phyloP scores from a whole-genome alignment of 31 red algal species.

The Odonthalia washingtoniensis region DNA sequence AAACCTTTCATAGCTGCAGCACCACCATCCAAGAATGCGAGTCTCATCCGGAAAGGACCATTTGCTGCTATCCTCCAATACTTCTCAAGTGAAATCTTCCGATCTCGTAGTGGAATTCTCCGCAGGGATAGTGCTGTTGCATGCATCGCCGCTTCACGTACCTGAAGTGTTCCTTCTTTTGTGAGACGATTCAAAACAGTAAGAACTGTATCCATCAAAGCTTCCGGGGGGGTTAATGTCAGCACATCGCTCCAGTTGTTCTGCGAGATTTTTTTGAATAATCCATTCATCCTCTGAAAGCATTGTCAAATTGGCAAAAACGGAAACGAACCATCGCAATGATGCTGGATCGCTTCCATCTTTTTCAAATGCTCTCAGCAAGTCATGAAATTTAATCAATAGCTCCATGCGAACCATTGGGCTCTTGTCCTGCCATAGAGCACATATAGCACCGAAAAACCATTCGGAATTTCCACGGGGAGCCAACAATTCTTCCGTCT shows the following conservation, averaged over 20 bases:
- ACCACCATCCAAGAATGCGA: conserved; percentile 78
- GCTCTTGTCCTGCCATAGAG: conserved; percentile 73
- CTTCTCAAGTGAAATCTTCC: conserved; percentile 59
- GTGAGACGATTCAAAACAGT: conserved; percentile 77
- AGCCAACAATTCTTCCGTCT: conserved; percentile 63
- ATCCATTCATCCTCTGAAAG: conserved; percentile 82
- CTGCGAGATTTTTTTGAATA: conserved; percentile 74
- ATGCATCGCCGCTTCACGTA: conserved; percentile 77
- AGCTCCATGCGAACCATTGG: conserved; percentile 80
- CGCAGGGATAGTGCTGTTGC: conserved; percentile 59
- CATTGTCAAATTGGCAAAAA: conserved; percentile 67
- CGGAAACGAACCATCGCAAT: conserved; percentile 57
- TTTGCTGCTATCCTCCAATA: conserved; percentile 65
- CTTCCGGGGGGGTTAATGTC: conserved; percentile 72
- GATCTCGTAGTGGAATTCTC: conserved; percentile 62
- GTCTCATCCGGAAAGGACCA: conserved; percentile 84
- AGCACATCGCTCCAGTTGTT: conserved; percentile 68
- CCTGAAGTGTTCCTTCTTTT: conserved; percentile 71
- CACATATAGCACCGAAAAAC: conserved; percentile 70
- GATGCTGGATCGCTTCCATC: conserved; percentile 58
- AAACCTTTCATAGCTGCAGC: conserved; percentile 59
- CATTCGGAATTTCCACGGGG: conserved; percentile 68
- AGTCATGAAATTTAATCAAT: conserved; percentile 71
- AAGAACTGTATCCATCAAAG: conserved; percentile 71
- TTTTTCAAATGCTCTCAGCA: conserved; percentile 56